Conservation (phyloP, 1,284 basidiomycete genomes). For the Cryptococcus sp. region DNA sequence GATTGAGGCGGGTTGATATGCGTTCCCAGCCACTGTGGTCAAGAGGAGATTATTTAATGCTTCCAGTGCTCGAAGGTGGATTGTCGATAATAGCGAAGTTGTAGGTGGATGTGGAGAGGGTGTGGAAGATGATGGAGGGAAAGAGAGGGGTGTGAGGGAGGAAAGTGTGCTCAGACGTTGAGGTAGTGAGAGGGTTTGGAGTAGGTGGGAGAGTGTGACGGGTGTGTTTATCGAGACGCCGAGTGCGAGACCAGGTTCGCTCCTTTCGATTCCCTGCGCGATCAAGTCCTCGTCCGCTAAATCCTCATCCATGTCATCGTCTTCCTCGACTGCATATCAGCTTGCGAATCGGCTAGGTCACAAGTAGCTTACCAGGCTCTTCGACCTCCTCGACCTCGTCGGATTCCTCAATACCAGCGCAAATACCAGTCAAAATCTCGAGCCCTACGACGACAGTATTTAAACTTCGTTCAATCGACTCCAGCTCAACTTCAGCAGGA, state of each 20-base stretch:
- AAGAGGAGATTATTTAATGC: constrained; percentile 87
- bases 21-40: constrained; percentile 47
- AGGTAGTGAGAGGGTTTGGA: constrained; percentile 47
- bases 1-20: neutral
- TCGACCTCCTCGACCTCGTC: constrained; percentile 34
- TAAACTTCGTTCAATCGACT: constrained; percentile 66
- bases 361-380: constrained; percentile 26
- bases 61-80: constrained; percentile 80
- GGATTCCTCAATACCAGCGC: constrained; percentile 78
- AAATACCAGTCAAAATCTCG: constrained; percentile 79
- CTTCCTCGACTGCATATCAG: constrained; percentile 36
- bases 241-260: constrained; percentile 27
- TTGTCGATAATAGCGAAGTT: constrained; percentile 70
- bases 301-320: constrained; percentile 43
- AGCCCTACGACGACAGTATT: constrained; percentile 71
- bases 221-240: constrained; percentile 30
- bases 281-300: constrained; percentile 48
- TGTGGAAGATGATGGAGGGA: constrained; percentile 61
- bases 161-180: constrained; percentile 63
- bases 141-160: constrained; percentile 70
- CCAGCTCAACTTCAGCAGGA: constrained; percentile 62
- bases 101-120: constrained; percentile 75
- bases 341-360: no score
- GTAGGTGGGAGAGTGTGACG: constrained; percentile 46
- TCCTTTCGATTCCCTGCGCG: constrained; percentile 41